These are phyloP conservation scores for Nelumbo lutea DNA, from an alignment of 164 flowering plant species.

Conservation along the genomic window DNA sequence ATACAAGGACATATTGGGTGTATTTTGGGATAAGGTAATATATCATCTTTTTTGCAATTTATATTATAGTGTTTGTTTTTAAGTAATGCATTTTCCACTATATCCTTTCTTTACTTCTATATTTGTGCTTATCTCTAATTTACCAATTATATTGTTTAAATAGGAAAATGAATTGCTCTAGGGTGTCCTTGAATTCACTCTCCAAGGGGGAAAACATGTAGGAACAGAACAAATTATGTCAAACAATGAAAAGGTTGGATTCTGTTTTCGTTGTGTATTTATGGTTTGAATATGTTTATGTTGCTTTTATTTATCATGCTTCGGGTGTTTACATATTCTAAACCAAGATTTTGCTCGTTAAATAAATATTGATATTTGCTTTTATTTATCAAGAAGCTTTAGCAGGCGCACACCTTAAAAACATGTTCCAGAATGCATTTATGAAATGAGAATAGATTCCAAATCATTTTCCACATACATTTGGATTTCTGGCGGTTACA, in stretches of 20 bases:
- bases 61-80: no score
- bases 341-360: background rate
- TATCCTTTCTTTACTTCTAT: background rate
- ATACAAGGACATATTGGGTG: no score
- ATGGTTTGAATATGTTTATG: background rate
- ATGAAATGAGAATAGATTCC: no score
- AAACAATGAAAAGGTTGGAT: slow-evolving; percentile 54
- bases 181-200: slow-evolving; percentile 57
- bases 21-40: no score
- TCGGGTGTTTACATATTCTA: background rate
- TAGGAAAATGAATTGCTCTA: slow-evolving; percentile 89
- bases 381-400: no score
- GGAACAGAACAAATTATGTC: slow-evolving; percentile 29
- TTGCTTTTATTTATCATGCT: background rate
- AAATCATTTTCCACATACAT: no score
- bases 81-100: background rate
- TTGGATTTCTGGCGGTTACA: no score
- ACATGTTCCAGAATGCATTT: no score
- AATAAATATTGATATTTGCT: background rate
- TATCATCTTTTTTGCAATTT: no score
- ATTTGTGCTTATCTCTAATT: background rate
- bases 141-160: background rate
- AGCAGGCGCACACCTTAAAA: no score
- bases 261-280: background rate
- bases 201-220: slow-evolving; percentile 47